Evolutionary conservation across 2,329 filamentous ascomycete genomes (phyloP), one percentile per base, ranked within the genome.

Genomic region (Aspergillus sp.): DNA sequence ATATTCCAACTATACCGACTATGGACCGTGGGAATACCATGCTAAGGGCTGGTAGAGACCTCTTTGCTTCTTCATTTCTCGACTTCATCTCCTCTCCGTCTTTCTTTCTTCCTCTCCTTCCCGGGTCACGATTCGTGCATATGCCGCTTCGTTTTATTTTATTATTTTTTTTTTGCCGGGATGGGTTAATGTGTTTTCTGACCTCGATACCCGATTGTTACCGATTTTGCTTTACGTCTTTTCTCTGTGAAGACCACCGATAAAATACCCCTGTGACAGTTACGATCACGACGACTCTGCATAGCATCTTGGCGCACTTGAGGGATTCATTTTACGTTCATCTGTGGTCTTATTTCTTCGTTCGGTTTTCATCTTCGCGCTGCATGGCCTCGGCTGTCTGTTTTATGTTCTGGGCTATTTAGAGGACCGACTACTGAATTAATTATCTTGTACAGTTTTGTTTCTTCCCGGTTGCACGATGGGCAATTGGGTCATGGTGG

Each of bases 1-100:
- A 60, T 91, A 81, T 82, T 93, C 93, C 67, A 83, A 93, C 60
- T 93, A 90, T 69, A 90, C 94, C 61, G 83, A 86, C 62, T 83
- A 85, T 64, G 88, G 89, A 41, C 81, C 87, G n/a, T 82, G 82
- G 64, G 88, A 90, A 61, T 94, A 93, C 71, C 86, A 94, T 66
- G 79, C 84, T 54, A 87, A 88, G 66, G 89, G 88, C 61, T 95
- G 89, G 89, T 94, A 81, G 54, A 19, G 9, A 45, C 45, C 23
- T 27, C 33, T 25, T 39, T 27, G 30, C 38, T 47, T 41, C 13
- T 41, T 25, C 39, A 17, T 44, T 41, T 45, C 47, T 47, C 39
- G 25, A 30, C 25, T 30, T 30, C 25, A 27, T 27, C 2, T 27
- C 25, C 23, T 25, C 25, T 27, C 4, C 6, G 3, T 7, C 7